These are phyloP conservation scores for Tolypocladium nubicola DNA, from an alignment of 2,329 filamentous ascomycete genomes.

Conservation along the genomic window DNA sequence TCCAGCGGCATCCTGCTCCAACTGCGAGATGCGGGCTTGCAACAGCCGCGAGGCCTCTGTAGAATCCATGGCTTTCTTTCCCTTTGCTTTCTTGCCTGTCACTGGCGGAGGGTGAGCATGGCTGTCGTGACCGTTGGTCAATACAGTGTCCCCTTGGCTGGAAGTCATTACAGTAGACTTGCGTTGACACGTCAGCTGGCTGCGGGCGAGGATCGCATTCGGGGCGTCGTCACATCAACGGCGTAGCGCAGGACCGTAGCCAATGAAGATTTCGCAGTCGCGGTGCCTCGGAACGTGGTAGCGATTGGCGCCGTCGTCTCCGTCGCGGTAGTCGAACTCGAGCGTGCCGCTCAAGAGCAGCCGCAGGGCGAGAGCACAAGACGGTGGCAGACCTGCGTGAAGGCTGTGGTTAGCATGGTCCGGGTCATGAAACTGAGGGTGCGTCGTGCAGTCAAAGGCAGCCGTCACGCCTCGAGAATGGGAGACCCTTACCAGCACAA, in stretches of 20 bases:
- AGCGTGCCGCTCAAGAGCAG: background rate
- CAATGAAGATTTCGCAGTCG: background rate
- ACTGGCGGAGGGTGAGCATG: conserved; percentile 27
- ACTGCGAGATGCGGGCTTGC: conserved; percentile 85
- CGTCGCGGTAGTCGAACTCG: background rate
- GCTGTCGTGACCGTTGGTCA: conserved; percentile 30
- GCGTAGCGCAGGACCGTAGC: background rate
- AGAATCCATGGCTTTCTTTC: conserved; percentile 74
- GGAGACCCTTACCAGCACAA: background rate
- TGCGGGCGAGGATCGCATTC: conserved; percentile 5
- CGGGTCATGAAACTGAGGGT: background rate
- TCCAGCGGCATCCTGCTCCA: conserved; percentile 85
- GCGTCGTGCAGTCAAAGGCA: background rate
- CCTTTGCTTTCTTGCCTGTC: conserved; percentile 66
- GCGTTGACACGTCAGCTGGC: conserved; percentile 5
- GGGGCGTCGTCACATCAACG: conserved; percentile 5
- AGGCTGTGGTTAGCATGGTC: background rate
- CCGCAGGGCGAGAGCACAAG: background rate
- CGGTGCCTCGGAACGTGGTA: too few species aligned
- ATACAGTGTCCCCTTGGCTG: conserved; percentile 28
- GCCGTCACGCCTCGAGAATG: background rate
- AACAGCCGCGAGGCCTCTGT: conserved; percentile 87
- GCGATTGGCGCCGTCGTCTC: background rate
- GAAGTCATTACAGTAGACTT: conserved; percentile 24
- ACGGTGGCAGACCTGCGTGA: background rate